phyloP scores from a whole-genome alignment of 345 rosid species.

The Ricinus communis region DNA sequence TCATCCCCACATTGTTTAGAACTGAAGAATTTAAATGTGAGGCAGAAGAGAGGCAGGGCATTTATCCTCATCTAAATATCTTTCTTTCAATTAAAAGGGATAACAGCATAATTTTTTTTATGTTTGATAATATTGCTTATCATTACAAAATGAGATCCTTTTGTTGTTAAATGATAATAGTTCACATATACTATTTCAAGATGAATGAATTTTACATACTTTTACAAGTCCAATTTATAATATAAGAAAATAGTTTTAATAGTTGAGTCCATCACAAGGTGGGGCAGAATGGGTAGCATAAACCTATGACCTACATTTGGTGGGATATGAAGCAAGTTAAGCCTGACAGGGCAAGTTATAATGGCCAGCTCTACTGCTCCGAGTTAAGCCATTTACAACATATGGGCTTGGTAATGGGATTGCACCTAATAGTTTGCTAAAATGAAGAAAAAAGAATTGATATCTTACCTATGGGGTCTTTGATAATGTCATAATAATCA shows the following conservation, averaged over 20 bases:
- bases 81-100: background rate
- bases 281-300: background rate
- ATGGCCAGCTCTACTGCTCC: background rate
- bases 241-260: background rate
- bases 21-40: background rate
- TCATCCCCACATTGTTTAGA: background rate
- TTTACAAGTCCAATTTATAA: background rate
- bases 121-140: too few relatives aligned
- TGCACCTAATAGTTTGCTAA: background rate
- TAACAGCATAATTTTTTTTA: too few relatives aligned
- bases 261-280: background rate
- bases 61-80: background rate
- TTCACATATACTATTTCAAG: background rate
- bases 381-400: background rate
- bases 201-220: background rate
- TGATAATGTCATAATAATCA: slow-evolving; percentile 94
- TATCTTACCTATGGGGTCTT: slow-evolving; percentile 95
- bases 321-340: background rate
- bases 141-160: too few relatives aligned
- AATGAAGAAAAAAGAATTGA: background rate
- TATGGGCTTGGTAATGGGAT: background rate
- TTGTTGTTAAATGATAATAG: background rate
- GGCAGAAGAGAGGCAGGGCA: background rate
- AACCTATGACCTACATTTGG: background rate
- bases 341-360: background rate